These are phyloP conservation scores for Triangularia setosa DNA, from an alignment of 2,329 filamentous ascomycete species.

Conservation along the genomic window DNA sequence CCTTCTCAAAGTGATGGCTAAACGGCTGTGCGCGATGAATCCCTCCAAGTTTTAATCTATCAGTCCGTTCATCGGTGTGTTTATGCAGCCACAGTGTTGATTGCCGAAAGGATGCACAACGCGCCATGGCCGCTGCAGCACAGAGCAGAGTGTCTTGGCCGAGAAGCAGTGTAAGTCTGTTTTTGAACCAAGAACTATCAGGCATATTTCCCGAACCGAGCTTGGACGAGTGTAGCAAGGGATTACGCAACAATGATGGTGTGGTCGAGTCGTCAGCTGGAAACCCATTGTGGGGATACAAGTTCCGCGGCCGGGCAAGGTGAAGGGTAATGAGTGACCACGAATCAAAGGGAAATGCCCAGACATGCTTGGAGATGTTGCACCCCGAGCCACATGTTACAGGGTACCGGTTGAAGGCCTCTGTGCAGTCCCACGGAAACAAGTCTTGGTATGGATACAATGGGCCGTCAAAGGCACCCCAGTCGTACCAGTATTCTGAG, in stretches of 20 bases:
- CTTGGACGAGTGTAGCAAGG: neutral
- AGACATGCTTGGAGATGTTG: constrained; percentile 43
- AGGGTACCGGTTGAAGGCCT: constrained; percentile 35
- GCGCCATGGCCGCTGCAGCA: constrained; percentile 13
- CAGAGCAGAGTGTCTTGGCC: constrained; percentile 15
- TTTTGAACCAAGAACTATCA: neutral
- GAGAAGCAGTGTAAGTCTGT: constrained; percentile 6
- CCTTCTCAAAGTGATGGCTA: constrained; percentile 36
- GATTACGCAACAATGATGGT: neutral
- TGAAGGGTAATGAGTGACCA: constrained; percentile 41
- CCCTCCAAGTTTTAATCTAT: constrained; percentile 38
- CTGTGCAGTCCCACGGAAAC: constrained; percentile 47
- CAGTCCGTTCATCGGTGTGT: constrained; percentile 1
- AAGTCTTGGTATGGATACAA: constrained; percentile 40
- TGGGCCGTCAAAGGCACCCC: constrained; percentile 37
- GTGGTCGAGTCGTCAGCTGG: neutral
- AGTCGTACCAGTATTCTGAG: constrained; percentile 45
- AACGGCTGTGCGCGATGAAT: constrained; percentile 42
- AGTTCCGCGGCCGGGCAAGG: constrained; percentile 32
- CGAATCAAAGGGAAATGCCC: constrained; percentile 43
- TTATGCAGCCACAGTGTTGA: constrained; percentile 9
- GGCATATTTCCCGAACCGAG: neutral
- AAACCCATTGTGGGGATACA: constrained; percentile 31
- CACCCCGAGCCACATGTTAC: constrained; percentile 35
- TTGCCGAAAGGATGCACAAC: constrained; percentile 3